phyloP scores from a whole-genome alignment of 352 stramenopile species.

The Pythium dissimile region DNA sequence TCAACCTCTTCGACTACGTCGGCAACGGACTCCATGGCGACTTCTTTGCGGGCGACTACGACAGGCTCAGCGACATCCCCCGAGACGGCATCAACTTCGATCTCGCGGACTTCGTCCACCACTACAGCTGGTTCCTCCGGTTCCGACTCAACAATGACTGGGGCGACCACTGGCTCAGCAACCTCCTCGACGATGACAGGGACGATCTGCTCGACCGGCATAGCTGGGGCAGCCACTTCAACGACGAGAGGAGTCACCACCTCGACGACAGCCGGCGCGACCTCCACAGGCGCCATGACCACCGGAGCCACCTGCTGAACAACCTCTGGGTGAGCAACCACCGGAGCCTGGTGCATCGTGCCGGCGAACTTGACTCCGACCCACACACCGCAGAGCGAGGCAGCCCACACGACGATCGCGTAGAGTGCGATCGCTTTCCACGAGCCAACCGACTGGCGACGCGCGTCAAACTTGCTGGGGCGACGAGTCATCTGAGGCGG shows the following conservation, averaged over 20 bases:
- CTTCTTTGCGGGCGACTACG: no score
- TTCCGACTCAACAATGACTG: background rate
- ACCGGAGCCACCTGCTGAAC: background rate
- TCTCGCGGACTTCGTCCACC: no score
- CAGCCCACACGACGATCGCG: conserved; percentile 4
- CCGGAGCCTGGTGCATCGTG: background rate
- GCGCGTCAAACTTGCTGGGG: background rate
- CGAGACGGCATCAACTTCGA: background rate
- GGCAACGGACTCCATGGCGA: background rate
- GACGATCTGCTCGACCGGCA: background rate
- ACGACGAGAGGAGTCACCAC: background rate
- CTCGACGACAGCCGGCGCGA: background rate
- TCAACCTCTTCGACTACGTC: background rate
- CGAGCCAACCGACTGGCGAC: conserved; percentile 13
- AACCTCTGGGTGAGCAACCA: background rate
- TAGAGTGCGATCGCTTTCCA: conserved; percentile 20
- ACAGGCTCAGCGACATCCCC: background rate
- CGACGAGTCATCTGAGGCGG: background rate
- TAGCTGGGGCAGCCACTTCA: background rate
- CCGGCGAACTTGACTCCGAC: conserved; percentile 18
- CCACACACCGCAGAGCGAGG: conserved; percentile 16
- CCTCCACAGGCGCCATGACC: background rate
- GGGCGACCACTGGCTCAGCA: background rate
- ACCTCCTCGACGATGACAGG: background rate
- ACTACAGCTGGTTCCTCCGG: no score